Evolutionary conservation across 2,329 filamentous ascomycete genomes (phyloP), one percentile per base, ranked within the genome.

Genomic region (Colletotrichum ledebouriae): DNA sequence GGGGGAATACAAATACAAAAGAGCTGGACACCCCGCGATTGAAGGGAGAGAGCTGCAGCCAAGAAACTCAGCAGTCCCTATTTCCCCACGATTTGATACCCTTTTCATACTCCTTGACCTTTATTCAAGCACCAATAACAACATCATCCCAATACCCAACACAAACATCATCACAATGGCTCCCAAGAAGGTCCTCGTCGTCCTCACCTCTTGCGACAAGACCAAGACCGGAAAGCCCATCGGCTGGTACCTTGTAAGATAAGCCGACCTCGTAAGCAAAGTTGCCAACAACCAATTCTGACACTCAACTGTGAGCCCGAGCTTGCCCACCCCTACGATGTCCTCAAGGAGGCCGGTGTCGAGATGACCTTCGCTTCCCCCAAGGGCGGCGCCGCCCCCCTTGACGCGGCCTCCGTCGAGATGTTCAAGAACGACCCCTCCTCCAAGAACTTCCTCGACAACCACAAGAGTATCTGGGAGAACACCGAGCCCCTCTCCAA

Each of bases 181-280:
- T 5, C 83, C 82, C 73, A 91, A 90, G 78, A 91, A 90, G 65
- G 80, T 93, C 71, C 90, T 94, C 80, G 80, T 93, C 77, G 87
- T 94, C 66, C 87, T 93, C 70, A 92, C 89, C 71, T 93, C 90
- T 69, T 84, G 87, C 76, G 78, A 76, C 75, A 78, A 81, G 77
- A 83, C 80, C 73, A 76, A 80, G 72, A 81, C 83, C 50, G 82
- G 82, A 74, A 81, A 82, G 73, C 85, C 85, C 10, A 92, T 90
- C 0, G 91, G 91, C 71, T 93, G 91, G 91, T 93, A 88, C 75
- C 81, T 93, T 73, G 88, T 90, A 81, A 56, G 81, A n/a, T 12
- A 15, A 2, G 10, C 34, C 52, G 22, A 25, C 17, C 34, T 17
- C 29, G 7, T 11, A 25, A 29, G 29, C 5, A 10, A 4, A n/a